Evolutionary conservation across 306 rosid genomes (phyloP).

Genomic region (Fragaria vesca): DNA sequence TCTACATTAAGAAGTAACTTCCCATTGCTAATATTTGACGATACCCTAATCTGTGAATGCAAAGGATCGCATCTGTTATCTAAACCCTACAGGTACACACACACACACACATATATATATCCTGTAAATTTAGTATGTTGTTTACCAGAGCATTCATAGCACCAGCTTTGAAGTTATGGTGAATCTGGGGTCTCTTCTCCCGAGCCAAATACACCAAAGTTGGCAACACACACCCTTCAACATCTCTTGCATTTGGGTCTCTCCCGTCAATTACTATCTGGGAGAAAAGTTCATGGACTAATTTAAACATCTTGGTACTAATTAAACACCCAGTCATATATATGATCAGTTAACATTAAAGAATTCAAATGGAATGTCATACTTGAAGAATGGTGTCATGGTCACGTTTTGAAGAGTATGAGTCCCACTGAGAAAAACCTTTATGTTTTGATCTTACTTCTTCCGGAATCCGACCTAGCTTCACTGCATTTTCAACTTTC

Average conservation of each 20-base stretch:
- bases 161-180: conserved; percentile 81
- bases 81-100: background rate
- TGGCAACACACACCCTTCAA: conserved; percentile 51
- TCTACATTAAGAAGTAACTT: conserved; percentile 62
- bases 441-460: conserved; percentile 37
- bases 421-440: conserved; percentile 65
- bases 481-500: conserved; percentile 41
- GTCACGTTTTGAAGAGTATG: conserved; percentile 56
- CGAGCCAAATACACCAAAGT: too few species aligned
- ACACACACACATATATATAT: too few species aligned
- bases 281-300: background rate
- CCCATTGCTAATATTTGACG: conserved; percentile 66
- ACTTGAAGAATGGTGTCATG: conserved; percentile 68
- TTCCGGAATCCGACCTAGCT: conserved; percentile 44
- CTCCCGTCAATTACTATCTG: conserved; percentile 65
- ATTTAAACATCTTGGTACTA: background rate
- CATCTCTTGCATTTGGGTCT: conserved; percentile 51
- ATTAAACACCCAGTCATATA: background rate
- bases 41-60: conserved; percentile 58
- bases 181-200: too few species aligned
- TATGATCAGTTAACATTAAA: background rate
- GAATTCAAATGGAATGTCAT: background rate
- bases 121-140: background rate
- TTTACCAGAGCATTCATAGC: conserved; percentile 81
- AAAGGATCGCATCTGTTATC: background rate